Percentiles rank a stretch among this genome's conserved stretches.
phyloP scores from a whole-genome alignment of 345 rosid species.

The Eucalyptus erythrocorys region DNA sequence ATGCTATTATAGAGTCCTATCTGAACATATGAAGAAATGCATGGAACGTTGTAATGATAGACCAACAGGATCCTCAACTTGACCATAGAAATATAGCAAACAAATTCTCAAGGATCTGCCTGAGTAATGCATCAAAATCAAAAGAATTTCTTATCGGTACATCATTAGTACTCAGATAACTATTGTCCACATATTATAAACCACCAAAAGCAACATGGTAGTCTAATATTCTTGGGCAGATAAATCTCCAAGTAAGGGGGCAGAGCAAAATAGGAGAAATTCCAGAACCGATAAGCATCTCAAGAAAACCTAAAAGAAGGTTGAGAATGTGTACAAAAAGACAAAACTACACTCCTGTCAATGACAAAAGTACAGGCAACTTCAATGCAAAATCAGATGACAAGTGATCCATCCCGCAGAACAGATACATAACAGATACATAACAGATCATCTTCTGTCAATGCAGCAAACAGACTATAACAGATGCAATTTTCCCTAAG shows the following conservation, averaged over 20 bases:
- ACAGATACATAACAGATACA: background rate
- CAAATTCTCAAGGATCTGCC: background rate
- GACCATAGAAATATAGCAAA: background rate
- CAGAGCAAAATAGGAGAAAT: background rate
- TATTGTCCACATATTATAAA: background rate
- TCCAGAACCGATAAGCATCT: background rate
- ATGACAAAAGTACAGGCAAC: background rate
- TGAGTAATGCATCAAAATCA: background rate
- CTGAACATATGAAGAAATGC: slow-evolving; percentile 13
- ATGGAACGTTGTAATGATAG: background rate
- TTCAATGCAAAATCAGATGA: background rate
- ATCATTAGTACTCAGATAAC: background rate
- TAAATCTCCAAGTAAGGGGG: background rate
- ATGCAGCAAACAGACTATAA: background rate
- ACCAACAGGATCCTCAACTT: background rate
- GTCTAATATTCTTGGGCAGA: background rate
- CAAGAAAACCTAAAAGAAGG: background rate
- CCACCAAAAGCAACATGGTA: background rate
- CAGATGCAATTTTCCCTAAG: background rate
- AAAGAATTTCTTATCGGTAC: background rate
- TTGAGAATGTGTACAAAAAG: background rate
- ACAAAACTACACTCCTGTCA: background rate
- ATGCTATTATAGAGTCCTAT: slow-evolving; percentile 78
- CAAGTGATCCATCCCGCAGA: background rate
- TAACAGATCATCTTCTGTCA: background rate